Evolutionary conservation across 129 eudicot genomes (phyloP).

Genomic region (Artemisia annua): DNA sequence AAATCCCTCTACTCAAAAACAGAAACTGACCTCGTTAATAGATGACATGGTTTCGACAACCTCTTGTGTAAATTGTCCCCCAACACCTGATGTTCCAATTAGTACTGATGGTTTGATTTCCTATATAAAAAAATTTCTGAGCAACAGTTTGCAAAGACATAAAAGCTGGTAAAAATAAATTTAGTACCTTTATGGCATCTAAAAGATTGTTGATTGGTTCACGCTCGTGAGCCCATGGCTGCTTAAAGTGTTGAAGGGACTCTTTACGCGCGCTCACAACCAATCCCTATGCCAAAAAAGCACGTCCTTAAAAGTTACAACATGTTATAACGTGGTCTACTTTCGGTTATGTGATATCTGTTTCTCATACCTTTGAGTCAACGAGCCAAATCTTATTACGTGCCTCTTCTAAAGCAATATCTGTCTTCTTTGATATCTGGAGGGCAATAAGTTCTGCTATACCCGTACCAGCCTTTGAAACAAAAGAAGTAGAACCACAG

Average conservation of each 20-base stretch:
- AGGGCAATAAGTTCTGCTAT: slow-evolving; percentile 98
- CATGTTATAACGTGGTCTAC: background rate
- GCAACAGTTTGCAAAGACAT: background rate
- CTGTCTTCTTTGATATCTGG: slow-evolving; percentile 73
- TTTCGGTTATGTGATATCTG: background rate
- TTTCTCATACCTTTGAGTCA: slow-evolving; percentile 74
- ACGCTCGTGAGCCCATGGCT: slow-evolving; percentile 91
- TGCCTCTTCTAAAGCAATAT: slow-evolving; percentile 52
- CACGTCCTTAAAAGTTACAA: background rate
- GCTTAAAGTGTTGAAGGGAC: slow-evolving; percentile 81
- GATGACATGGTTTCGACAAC: slow-evolving; percentile 88
- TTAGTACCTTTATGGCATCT: slow-evolving; percentile 77
- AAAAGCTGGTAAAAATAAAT: background rate
- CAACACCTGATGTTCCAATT: slow-evolving; percentile 96
- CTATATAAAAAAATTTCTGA: slow-evolving; percentile 35
- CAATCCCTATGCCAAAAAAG: slow-evolving; percentile 62
- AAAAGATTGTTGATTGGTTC: slow-evolving; percentile 62
- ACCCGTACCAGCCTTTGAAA: slow-evolving; percentile 92
- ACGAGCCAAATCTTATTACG: slow-evolving; percentile 95
- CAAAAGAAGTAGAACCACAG: slow-evolving; percentile 13
- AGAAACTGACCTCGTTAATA: slow-evolving; percentile 66
- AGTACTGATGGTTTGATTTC: slow-evolving; percentile 82
- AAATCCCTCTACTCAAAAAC: background rate
- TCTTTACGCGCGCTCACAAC: slow-evolving; percentile 74
- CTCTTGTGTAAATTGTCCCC: slow-evolving; percentile 88